These are phyloP conservation scores for Zygoascus flipseniorum DNA, from an alignment of 805 yeast species.

Conservation along the genomic window DNA sequence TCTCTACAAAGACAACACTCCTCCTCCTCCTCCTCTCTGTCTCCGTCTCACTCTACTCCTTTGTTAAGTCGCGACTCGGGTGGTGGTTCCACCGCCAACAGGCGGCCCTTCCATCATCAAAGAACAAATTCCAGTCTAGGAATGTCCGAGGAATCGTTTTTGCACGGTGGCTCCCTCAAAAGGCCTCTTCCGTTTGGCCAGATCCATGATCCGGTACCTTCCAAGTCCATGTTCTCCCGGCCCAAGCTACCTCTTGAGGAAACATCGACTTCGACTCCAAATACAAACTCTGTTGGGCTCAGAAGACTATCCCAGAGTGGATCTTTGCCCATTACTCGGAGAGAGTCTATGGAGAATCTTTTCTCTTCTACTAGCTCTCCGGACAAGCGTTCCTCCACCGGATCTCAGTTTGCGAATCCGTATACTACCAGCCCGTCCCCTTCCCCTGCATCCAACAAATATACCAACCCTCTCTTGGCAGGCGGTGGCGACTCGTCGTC, in stretches of 20 bases:
- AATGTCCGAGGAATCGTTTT: constrained; percentile 6
- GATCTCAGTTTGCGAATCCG: background rate
- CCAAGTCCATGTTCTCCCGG: constrained; percentile 17
- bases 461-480: background rate
- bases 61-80: background rate
- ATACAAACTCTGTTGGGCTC: background rate
- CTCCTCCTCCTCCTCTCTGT: background rate
- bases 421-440: constrained; percentile 15
- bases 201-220: constrained; percentile 7
- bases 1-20: background rate
- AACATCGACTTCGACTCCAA: background rate
- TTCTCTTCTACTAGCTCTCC: constrained; percentile 7
- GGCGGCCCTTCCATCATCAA: background rate
- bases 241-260: constrained; percentile 2
- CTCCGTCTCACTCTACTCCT: background rate
- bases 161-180: constrained; percentile 13
- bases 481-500: background rate
- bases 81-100: no score
- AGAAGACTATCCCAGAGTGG: background rate
- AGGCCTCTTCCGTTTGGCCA: constrained; percentile 4
- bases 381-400: background rate
- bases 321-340: background rate
- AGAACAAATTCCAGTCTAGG: constrained; percentile 4
- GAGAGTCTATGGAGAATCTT: constrained; percentile 12
- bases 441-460: constrained; percentile 8